A percentile compares a stretch with the other conserved stretches of the same genome.
Evolutionary conservation across 2,329 filamentous ascomycete species (phyloP).

Genomic region (Huntiella decipiens): DNA sequence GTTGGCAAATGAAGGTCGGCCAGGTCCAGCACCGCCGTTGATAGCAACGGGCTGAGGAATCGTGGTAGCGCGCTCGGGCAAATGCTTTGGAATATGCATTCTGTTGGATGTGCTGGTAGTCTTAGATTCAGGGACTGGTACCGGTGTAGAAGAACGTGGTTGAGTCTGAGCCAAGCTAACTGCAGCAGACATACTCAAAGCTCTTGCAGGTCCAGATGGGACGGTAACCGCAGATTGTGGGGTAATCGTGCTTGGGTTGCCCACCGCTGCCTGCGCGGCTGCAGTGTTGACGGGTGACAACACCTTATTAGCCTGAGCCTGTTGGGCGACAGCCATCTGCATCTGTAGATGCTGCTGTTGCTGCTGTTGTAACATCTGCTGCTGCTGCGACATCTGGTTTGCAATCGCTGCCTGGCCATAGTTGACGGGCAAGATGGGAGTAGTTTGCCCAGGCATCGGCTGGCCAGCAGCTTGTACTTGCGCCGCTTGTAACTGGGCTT

Average conservation of each 20-base stretch:
- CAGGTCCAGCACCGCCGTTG: conserved; percentile 36
- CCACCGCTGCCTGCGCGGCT: conserved; percentile 22
- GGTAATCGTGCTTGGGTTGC: conserved; percentile 30
- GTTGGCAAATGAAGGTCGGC: conserved; percentile 68
- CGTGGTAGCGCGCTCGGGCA: conserved; percentile 47
- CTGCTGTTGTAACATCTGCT: conserved; percentile 12
- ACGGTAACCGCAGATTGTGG: conserved; percentile 25
- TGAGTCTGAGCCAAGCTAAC: conserved; percentile 24
- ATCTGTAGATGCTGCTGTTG: conserved; percentile 12
- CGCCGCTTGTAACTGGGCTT: conserved; percentile 1
- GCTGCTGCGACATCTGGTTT: conserved; percentile 12
- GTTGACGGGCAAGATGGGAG: too few relatives aligned
- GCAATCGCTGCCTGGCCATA: too few relatives aligned
- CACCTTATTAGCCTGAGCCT: conserved; percentile 17
- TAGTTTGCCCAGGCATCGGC: conserved; percentile 13
- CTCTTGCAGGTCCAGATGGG: conserved; percentile 20
- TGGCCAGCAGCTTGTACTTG: conserved; percentile 18
- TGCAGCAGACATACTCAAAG: conserved; percentile 31
- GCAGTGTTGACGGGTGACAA: conserved; percentile 30
- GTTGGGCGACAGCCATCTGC: conserved; percentile 12
- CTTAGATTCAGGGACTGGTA: conserved; percentile 20
- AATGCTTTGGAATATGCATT: conserved; percentile 65
- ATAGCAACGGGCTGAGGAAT: conserved; percentile 57
- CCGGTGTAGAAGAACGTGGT: conserved; percentile 15
- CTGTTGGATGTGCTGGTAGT: conserved; percentile 32